Percentiles rank a stretch among this genome's conserved stretches.
These are phyloP conservation scores for Vaccinium macrocarpon DNA, from an alignment of 148 eudicot species.

Conservation along the genomic window DNA sequence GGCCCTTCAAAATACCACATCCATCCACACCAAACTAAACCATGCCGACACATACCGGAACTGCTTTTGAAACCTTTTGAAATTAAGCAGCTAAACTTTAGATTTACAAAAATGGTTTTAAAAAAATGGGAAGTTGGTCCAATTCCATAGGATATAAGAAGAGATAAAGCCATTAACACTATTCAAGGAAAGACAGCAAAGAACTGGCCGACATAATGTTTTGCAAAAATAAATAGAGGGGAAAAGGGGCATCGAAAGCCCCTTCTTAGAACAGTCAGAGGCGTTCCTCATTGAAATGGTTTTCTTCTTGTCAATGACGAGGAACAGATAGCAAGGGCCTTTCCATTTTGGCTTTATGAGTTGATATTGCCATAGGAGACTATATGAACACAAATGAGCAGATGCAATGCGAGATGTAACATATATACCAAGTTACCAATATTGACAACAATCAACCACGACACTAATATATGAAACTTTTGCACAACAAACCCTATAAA, in stretches of 20 bases:
- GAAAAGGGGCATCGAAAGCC: neutral
- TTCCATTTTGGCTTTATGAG: conserved; percentile 12
- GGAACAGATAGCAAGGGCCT: neutral
- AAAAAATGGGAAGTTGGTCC: neutral
- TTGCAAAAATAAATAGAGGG: neutral
- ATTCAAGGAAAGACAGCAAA: neutral
- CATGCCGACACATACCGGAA: neutral
- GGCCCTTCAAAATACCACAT: neutral
- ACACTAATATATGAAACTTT: conserved; percentile 9
- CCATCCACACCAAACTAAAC: neutral
- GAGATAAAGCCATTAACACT: neutral
- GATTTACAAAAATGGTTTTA: neutral
- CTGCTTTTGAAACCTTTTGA: neutral
- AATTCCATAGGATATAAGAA: neutral
- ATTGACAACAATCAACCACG: neutral
- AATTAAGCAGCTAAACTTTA: conserved; percentile 4
- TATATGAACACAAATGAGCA: conserved; percentile 4
- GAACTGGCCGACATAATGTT: neutral
- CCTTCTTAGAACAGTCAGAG: neutral
- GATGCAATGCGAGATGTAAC: conserved; percentile 11
- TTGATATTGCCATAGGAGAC: conserved; percentile 6
- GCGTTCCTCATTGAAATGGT: neutral
- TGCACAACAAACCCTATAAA: conserved; percentile 12
- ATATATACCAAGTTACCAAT: neutral
- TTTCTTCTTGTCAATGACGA: neutral